These are phyloP conservation scores for Fusarium decemcellulare DNA, from an alignment of 2,329 filamentous ascomycete genomes.

Conservation along the genomic window DNA sequence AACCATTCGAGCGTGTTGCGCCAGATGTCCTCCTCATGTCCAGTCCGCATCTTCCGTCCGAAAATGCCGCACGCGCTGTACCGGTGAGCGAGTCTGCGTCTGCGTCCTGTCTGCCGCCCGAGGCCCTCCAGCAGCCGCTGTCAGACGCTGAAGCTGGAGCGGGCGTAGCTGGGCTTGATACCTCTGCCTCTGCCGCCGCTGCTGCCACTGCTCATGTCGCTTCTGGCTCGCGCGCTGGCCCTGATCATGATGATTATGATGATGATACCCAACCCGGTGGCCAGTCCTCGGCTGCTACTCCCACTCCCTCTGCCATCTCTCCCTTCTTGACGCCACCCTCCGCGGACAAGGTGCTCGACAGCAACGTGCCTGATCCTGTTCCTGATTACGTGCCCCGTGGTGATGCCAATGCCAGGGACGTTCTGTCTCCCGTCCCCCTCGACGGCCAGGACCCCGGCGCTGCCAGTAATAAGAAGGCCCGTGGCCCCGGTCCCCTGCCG, in stretches of 20 bases:
- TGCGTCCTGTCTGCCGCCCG: constrained; percentile 22
- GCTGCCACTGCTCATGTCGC: not conserved
- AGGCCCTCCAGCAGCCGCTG: constrained; percentile 38
- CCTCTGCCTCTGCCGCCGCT: not conserved
- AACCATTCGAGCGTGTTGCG: constrained; percentile 48
- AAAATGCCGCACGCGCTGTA: constrained; percentile 69
- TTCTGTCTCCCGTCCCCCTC: constrained; percentile 22
- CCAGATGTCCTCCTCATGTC: constrained; percentile 74
- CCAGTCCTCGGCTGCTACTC: constrained; percentile 35
- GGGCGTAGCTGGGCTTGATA: constrained; percentile 11
- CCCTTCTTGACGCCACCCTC: constrained; percentile 41
- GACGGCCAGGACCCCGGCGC: constrained; percentile 23
- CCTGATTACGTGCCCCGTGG: constrained; percentile 41
- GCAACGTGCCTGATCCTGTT: constrained; percentile 44
- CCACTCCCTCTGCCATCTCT: constrained; percentile 42
- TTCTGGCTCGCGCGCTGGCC: constrained; percentile 23
- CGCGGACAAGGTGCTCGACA: constrained; percentile 40
- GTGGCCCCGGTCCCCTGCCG: constrained; percentile 54
- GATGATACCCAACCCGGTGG: constrained; percentile 39
- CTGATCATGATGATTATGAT: constrained; percentile 42
- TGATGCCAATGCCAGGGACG: constrained; percentile 45
- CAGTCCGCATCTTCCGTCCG: constrained; percentile 63
- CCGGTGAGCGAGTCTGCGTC: constrained; percentile 55
- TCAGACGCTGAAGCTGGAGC: constrained; percentile 13
- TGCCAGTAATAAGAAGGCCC: constrained; percentile 61